phyloP scores from a whole-genome alignment of 2,329 filamentous ascomycete genomes.

The Colletotrichum cordylinicola region DNA sequence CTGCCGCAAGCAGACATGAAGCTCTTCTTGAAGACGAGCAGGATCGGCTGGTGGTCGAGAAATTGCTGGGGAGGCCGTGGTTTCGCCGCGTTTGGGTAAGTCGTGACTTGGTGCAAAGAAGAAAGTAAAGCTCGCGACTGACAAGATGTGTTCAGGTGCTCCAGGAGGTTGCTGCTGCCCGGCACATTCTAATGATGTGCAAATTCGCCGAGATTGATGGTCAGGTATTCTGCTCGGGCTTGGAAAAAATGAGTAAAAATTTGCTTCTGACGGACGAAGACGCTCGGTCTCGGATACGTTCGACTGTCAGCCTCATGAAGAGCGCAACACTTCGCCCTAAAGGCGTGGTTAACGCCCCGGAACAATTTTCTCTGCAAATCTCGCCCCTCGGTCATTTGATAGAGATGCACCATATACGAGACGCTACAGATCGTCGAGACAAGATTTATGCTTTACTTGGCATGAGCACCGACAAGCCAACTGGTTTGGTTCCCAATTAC shows the following conservation, averaged over 20 bases:
- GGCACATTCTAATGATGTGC: background rate
- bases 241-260: accelerated
- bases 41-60: background rate
- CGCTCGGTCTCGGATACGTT: background rate
- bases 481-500: background rate
- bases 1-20: background rate
- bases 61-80: background rate
- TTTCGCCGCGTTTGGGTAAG: background rate
- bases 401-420: accelerated
- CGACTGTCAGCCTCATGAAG: background rate
- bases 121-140: too few species aligned
- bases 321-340: background rate
- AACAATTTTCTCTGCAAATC: background rate
- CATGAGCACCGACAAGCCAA: background rate
- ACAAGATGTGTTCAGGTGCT: accelerated
- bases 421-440: background rate
- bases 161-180: background rate
- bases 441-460: background rate
- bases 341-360: accelerated
- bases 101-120: too few species aligned
- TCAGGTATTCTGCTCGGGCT: background rate
- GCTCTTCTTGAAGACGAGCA: too few species aligned
- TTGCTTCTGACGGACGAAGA: background rate
- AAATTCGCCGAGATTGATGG: background rate
- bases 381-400: background rate